Evolutionary conservation across 345 rosid genomes (phyloP).

Genomic region (Camelina neglecta): DNA sequence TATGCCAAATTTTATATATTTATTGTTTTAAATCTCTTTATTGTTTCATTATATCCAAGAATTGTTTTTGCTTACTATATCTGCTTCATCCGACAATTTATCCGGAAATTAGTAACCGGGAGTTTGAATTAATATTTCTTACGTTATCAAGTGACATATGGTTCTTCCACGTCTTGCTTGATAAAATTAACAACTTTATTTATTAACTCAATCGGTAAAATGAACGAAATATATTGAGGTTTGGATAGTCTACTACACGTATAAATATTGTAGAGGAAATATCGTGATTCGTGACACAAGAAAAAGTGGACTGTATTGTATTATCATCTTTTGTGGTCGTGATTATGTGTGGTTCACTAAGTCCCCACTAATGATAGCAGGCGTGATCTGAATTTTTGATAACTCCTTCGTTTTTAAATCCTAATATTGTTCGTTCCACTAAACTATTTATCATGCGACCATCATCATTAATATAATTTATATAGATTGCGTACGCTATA

Average conservation of each 20-base stretch:
- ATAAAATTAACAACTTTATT: not conserved
- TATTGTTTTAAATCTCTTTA: not conserved
- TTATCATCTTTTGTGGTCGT: conserved; percentile 14
- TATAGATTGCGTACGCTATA: not conserved
- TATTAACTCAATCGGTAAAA: not conserved
- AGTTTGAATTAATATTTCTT: conserved; percentile 3
- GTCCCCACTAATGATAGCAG: conserved; percentile 42
- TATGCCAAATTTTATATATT: not conserved
- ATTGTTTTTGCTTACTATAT: conserved; percentile 1
- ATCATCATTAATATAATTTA: conserved; percentile 1
- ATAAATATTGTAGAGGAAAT: not conserved
- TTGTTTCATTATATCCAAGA: not conserved
- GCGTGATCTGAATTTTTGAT: conserved; percentile 35
- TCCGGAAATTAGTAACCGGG: conserved; percentile 12
- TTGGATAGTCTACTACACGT: conserved; percentile 9
- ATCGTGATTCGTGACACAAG: conserved; percentile 7
- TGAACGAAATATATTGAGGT: not conserved
- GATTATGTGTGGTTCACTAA: conserved; percentile 37
- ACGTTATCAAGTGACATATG: not conserved
- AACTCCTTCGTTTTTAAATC: conserved; percentile 16
- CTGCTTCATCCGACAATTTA: conserved; percentile 13
- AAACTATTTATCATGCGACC: conserved; percentile 14
- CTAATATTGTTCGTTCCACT: conserved; percentile 23
- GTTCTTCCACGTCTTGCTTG: too few relatives aligned
- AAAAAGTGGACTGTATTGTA: conserved; percentile 15